Percentiles rank a stretch among this genome's conserved stretches.
Conservation (phyloP, 2,329 filamentous ascomycete species). For the Chaetomiaceae sp. region DNA sequence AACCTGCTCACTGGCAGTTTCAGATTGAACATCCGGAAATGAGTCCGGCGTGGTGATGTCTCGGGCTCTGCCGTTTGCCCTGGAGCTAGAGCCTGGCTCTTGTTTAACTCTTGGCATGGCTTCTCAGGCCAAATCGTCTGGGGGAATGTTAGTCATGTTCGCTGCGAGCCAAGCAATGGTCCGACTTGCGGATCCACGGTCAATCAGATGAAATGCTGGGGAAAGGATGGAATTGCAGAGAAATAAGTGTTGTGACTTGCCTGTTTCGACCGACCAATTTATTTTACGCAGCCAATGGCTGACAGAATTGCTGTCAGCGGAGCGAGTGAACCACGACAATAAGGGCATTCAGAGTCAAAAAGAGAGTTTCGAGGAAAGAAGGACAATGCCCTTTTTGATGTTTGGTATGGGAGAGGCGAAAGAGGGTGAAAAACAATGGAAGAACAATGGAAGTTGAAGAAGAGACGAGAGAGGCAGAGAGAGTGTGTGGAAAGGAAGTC, state of each 20-base stretch:
- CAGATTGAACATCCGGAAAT: neutral
- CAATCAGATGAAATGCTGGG: too few species aligned
- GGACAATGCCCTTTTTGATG: neutral
- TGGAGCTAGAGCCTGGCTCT: slow-evolving; percentile 8
- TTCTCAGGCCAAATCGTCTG: neutral
- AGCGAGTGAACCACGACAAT: neutral
- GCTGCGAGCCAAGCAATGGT: too few species aligned
- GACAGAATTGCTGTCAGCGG: neutral
- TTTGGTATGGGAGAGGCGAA: too few species aligned
- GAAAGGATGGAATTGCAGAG: neutral
- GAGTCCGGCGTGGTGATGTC: neutral
- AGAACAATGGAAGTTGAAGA: neutral
- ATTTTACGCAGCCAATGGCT: neutral
- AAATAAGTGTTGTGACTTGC: neutral
- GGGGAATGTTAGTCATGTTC: neutral
- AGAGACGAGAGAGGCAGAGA: neutral
- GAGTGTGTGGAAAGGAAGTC: neutral
- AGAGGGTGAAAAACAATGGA: neutral
- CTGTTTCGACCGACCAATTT: neutral
- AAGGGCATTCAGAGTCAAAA: neutral
- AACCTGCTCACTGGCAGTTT: slow-evolving; percentile 11
- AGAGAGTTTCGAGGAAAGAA: neutral
- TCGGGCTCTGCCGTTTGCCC: neutral
- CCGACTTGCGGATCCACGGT: too few species aligned
- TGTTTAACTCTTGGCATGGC: slow-evolving; percentile 10